phyloP scores from a whole-genome alignment of 1,284 basidiomycete genomes.

The Cryptococcus wingfieldii region DNA sequence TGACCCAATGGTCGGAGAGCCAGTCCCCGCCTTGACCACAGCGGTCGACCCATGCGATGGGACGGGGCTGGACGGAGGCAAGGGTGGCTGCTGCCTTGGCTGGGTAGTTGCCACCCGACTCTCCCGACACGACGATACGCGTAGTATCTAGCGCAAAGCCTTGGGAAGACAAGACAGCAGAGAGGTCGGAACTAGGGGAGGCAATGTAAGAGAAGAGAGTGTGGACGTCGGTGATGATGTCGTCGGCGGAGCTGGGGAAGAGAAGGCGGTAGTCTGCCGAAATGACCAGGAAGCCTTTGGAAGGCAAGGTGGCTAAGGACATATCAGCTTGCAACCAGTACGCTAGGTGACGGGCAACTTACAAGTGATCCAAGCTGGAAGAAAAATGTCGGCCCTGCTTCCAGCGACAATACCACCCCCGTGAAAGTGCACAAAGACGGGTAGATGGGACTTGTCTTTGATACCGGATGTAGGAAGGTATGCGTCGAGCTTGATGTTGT shows the following conservation, averaged over 20 bases:
- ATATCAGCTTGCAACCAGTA: neutral
- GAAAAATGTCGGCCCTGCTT: conserved; percentile 1
- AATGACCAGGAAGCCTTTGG: conserved; percentile 7
- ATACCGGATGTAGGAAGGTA: neutral
- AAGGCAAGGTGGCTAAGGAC: neutral
- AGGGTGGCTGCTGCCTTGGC: conserved; percentile 8
- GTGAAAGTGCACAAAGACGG: conserved; percentile 3
- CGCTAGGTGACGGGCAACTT: neutral
- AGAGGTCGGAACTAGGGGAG: neutral
- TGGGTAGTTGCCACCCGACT: conserved; percentile 10
- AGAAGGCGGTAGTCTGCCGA: conserved; percentile 13
- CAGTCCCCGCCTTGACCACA: conserved; percentile 7
- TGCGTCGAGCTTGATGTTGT: conserved; percentile 5
- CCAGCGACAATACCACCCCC: conserved; percentile 4
- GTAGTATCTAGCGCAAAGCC: neutral
- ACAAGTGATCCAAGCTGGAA: conserved; percentile 1
- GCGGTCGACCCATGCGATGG: conserved; percentile 3
- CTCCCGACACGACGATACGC: conserved; percentile 4
- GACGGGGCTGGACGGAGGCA: neutral
- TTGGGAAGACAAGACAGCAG: neutral
- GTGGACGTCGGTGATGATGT: conserved; percentile 10
- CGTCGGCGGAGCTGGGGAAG: conserved; percentile 3
- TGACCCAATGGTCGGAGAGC: conserved; percentile 7
- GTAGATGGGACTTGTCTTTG: neutral
- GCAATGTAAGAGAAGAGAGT: conserved; percentile 11